Conservation (phyloP, 1,284 basidiomycete species). For the Moesziomyces globuligerus region DNA sequence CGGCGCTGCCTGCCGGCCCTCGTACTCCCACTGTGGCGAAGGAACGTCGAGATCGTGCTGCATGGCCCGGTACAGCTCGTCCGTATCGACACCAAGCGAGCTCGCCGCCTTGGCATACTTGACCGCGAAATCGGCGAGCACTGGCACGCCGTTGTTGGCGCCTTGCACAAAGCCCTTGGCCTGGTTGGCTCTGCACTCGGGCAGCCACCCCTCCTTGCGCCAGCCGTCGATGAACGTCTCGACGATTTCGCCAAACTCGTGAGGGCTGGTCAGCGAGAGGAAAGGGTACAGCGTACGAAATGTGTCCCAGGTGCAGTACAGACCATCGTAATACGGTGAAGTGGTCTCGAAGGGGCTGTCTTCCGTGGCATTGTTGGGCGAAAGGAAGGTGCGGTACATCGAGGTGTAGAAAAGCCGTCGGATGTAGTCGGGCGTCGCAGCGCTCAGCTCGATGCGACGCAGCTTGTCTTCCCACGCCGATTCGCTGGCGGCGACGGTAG, state of each 20-base stretch:
- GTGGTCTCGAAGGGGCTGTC: conserved; percentile 35
- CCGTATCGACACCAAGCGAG: conserved; percentile 42
- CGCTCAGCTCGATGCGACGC: conserved; percentile 45
- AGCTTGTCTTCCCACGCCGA: conserved; percentile 59
- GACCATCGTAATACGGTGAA: conserved; percentile 52
- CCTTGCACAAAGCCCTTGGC: conserved; percentile 51
- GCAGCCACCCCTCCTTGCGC: conserved; percentile 54
- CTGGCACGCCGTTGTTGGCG: conserved; percentile 51
- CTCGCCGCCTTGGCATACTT: conserved; percentile 48
- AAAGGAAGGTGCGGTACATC: conserved; percentile 60
- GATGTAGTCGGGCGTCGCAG: conserved; percentile 49
- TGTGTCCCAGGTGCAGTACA: conserved; percentile 54
- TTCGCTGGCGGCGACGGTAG: conserved; percentile 31
- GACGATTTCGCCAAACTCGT: conserved; percentile 56
- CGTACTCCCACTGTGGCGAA: conserved; percentile 56
- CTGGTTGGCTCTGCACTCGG: conserved; percentile 61
- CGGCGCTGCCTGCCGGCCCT: conserved; percentile 51
- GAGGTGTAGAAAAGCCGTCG: conserved; percentile 55
- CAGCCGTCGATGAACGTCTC: conserved; percentile 61
- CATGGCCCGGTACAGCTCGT: conserved; percentile 55
- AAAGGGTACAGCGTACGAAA: conserved; percentile 58
- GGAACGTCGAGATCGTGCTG: conserved; percentile 67
- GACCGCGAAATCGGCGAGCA: conserved; percentile 57
- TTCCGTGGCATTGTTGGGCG: conserved; percentile 59
- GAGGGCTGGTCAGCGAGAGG: conserved; percentile 51